Evolutionary conservation across 1,284 basidiomycete species (phyloP).

Genomic region (Leccinum fuscescens): DNA sequence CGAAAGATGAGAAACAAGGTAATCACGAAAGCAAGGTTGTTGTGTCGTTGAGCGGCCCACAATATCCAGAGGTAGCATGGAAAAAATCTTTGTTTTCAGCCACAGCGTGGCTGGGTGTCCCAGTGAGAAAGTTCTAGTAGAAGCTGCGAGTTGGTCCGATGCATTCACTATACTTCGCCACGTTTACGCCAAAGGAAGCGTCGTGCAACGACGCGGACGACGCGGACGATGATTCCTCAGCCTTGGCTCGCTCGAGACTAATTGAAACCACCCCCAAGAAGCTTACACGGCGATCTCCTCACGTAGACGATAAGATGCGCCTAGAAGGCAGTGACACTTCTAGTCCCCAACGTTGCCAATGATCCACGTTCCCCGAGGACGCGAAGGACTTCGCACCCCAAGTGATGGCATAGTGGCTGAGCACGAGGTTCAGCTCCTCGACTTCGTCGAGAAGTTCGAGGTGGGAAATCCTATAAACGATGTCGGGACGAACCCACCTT

Average conservation of each 20-base stretch:
- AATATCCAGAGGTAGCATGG: background rate
- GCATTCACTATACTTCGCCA: background rate
- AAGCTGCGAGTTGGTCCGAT: background rate
- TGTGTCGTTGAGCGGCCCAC: background rate
- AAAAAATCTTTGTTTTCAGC: background rate
- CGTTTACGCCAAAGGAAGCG: background rate
- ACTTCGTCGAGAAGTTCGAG: slow-evolving; percentile 89
- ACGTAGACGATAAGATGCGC: background rate
- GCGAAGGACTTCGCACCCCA: slow-evolving; percentile 54
- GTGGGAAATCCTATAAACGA: slow-evolving; percentile 57
- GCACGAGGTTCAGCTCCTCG: slow-evolving; percentile 86
- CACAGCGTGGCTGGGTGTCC: background rate
- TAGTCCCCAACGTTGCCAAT: slow-evolving; percentile 43
- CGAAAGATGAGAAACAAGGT: background rate
- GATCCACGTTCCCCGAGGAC: slow-evolving; percentile 5
- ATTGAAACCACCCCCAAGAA: background rate
- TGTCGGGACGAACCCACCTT: slow-evolving; percentile 4
- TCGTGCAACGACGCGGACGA: background rate
- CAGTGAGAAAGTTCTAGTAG: background rate
- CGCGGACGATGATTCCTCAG: background rate
- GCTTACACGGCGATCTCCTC: background rate
- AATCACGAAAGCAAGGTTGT: background rate
- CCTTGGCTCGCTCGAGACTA: background rate
- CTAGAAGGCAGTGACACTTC: background rate
- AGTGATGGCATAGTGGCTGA: slow-evolving; percentile 84